Evolutionary conservation across 306 rosid species (phyloP).

Genomic region (Urtica urens): DNA sequence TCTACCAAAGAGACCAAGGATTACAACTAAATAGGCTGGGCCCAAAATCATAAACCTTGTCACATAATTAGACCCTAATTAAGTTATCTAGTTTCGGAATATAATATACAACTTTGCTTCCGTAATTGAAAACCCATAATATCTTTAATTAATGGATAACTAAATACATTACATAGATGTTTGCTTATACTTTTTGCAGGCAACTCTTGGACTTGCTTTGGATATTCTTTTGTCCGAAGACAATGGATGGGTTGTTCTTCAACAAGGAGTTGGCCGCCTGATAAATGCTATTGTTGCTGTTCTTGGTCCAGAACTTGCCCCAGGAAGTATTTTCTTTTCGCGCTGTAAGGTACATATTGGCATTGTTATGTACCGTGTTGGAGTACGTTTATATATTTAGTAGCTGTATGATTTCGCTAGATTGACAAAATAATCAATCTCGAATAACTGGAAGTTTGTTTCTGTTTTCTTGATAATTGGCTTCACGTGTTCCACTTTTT

Average conservation of each 20-base stretch:
- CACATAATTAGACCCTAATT: too few relatives aligned
- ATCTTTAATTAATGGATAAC: too few relatives aligned
- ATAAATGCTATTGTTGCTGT: constrained; percentile 88
- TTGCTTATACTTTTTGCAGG: constrained; percentile 33
- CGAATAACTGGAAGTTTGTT: not conserved
- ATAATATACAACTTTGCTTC: too few relatives aligned
- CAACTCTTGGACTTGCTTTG: constrained; percentile 88
- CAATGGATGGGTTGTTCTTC: constrained; percentile 79
- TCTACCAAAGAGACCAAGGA: too few relatives aligned
- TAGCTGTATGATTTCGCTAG: not conserved
- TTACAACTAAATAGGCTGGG: too few relatives aligned
- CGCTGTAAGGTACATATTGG: constrained; percentile 71
- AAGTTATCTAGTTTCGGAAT: too few relatives aligned
- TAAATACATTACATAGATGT: not conserved
- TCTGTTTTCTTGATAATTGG: not conserved
- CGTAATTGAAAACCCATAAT: too few relatives aligned
- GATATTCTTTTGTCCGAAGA: constrained; percentile 92
- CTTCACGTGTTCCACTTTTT: constrained; percentile 17
- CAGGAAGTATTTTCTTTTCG: constrained; percentile 96
- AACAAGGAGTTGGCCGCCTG: constrained; percentile 93
- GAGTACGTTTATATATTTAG: not conserved
- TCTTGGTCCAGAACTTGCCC: constrained; percentile 96
- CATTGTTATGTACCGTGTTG: not conserved
- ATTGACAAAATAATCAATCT: not conserved
- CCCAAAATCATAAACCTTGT: too few relatives aligned